Conservation (phyloP, 2,329 filamentous ascomycete species). For the Didymella keratinophila region DNA sequence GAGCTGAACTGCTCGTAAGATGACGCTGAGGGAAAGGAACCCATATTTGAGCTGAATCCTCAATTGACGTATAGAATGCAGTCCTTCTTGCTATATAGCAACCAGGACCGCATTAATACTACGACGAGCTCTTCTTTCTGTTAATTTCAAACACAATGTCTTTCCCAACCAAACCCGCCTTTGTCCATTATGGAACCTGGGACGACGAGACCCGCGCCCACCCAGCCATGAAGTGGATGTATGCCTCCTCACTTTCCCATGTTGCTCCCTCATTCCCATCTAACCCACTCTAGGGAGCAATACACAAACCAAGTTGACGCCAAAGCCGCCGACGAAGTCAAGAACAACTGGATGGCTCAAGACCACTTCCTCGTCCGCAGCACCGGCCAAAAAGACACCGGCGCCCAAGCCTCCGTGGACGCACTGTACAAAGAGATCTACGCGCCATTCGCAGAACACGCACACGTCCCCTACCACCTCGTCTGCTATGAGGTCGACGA, state of each 20-base stretch:
- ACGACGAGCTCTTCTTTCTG: not conserved
- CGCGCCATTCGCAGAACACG: constrained; percentile 16
- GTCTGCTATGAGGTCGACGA: constrained; percentile 19
- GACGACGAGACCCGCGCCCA: constrained; percentile 21
- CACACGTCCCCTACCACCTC: constrained; percentile 16
- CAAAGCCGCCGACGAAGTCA: constrained; percentile 16
- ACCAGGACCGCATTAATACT: not conserved
- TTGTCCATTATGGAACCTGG: constrained; percentile 21
- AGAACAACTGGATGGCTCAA: constrained; percentile 2
- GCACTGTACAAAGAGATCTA: constrained; percentile 19
- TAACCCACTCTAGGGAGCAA: constrained; percentile 11
- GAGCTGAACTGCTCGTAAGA: not conserved
- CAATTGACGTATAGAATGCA: not conserved
- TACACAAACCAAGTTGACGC: constrained; percentile 19
- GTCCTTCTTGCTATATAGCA: not conserved
- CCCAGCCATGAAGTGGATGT: constrained; percentile 28
- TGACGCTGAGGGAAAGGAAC: not conserved
- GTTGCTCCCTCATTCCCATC: not conserved
- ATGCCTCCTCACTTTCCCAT: not conserved
- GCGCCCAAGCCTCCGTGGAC: constrained; percentile 11
- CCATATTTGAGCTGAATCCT: not conserved
- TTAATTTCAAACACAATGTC: constrained; percentile 14
- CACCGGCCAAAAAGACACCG: constrained; percentile 18
- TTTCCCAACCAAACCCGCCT: constrained; percentile 22
- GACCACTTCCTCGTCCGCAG: constrained; percentile 17